Evolutionary conservation across 768 basidiomycete species (phyloP).

Genomic region (Pleurotus platypus): DNA sequence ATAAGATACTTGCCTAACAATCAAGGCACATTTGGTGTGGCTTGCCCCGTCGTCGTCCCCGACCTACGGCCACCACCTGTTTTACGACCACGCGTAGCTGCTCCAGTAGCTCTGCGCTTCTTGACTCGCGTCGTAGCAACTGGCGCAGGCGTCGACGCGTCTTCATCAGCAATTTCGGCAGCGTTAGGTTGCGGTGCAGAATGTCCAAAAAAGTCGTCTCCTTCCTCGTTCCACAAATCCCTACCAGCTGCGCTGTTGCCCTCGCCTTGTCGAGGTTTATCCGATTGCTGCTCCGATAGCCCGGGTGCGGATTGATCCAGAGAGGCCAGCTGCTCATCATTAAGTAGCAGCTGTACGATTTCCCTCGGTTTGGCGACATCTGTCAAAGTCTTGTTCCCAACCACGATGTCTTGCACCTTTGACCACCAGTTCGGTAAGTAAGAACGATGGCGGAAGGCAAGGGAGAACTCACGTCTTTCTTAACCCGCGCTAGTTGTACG

Average conservation of each 20-base stretch:
- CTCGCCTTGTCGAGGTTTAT: slow-evolving; percentile 24
- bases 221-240: slow-evolving; percentile 85
- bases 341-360: slow-evolving; percentile 91
- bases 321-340: slow-evolving; percentile 87
- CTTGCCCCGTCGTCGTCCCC: slow-evolving; percentile 9
- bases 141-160: slow-evolving; percentile 26
- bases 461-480: slow-evolving; percentile 77
- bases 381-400: slow-evolving; percentile 93
- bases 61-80: slow-evolving; percentile 31
- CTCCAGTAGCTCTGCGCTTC: slow-evolving; percentile 35
- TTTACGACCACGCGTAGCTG: slow-evolving; percentile 34
- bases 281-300: slow-evolving; percentile 26
- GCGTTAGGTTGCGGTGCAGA: slow-evolving; percentile 25
- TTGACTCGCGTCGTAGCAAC: slow-evolving; percentile 33
- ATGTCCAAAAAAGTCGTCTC: slow-evolving; percentile 83
- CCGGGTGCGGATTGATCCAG: slow-evolving; percentile 47
- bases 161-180: slow-evolving; percentile 33
- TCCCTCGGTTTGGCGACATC: slow-evolving; percentile 94
- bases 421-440: slow-evolving; percentile 1
- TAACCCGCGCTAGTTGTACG: slow-evolving; percentile 90
- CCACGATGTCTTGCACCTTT: slow-evolving; percentile 98
- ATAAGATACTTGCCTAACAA: not conserved
- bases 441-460: not conserved
- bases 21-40: slow-evolving; percentile 8
- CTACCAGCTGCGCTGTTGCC: slow-evolving; percentile 37